These are phyloP conservation scores for Phytopythium aichiense DNA, from an alignment of 352 stramenopile species.

Conservation along the genomic window DNA sequence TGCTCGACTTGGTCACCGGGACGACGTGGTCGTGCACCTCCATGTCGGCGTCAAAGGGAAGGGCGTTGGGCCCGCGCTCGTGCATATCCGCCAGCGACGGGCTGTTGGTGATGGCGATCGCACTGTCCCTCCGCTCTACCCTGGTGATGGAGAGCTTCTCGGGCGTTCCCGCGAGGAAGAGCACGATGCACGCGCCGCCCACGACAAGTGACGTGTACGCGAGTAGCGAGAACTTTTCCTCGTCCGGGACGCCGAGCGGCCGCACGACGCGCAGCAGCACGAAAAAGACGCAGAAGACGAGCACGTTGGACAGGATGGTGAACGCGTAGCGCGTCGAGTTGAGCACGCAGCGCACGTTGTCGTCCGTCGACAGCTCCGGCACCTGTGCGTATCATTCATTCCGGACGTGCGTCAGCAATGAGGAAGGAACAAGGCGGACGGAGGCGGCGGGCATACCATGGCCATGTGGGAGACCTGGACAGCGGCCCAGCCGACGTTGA, in stretches of 20 bases:
- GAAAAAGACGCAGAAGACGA: conserved; percentile 81
- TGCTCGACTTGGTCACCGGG: conserved; percentile 11
- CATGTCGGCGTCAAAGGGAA: conserved; percentile 57
- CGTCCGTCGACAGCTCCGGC: conserved; percentile 67
- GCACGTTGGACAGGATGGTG: conserved; percentile 86
- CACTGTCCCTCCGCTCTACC: conserved; percentile 19
- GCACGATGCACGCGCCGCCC: conserved; percentile 50
- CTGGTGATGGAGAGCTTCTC: conserved; percentile 40
- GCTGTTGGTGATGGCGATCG: conserved; percentile 29
- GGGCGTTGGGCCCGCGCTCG: conserved; percentile 30
- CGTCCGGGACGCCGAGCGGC: conserved; percentile 62
- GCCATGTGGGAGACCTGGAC: conserved; percentile 87
- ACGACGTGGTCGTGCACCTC: conserved; percentile 27
- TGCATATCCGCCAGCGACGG: conserved; percentile 52
- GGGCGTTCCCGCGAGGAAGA: conserved; percentile 67
- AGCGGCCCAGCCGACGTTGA: conserved; percentile 82
- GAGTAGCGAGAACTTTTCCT: conserved; percentile 71
- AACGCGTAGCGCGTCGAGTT: conserved; percentile 84
- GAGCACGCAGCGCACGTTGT: conserved; percentile 76
- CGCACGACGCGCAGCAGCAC: conserved; percentile 50
- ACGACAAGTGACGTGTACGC: conserved; percentile 70
- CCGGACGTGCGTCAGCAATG: neutral
- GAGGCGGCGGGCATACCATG: conserved; percentile 32
- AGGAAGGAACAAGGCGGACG: neutral
- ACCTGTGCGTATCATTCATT: conserved; percentile 20